A percentile compares a stretch with the other conserved stretches of the same genome.
Conservation (phyloP, 2,329 filamentous ascomycete species). For the Magnaporthiopsis incrustans region DNA sequence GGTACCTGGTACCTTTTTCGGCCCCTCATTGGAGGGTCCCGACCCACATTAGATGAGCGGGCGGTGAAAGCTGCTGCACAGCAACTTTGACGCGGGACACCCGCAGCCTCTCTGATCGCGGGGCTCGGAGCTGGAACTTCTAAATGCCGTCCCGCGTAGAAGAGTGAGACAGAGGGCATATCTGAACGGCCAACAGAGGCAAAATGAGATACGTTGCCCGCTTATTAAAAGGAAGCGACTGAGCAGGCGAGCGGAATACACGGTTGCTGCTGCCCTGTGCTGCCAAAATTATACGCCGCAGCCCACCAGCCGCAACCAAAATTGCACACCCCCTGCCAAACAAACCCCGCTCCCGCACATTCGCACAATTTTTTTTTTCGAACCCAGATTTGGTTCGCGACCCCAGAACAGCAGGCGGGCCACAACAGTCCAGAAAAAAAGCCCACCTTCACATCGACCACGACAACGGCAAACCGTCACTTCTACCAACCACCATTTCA, state of each 20-base stretch:
- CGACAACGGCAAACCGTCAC: background rate
- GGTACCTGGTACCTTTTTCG: background rate
- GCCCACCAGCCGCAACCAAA: background rate
- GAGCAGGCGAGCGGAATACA: too few relatives aligned
- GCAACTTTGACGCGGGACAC: background rate
- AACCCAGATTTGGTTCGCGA: conserved; percentile 12
- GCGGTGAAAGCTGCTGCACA: background rate
- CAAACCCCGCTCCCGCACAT: background rate
- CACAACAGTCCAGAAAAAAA: background rate
- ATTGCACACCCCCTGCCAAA: background rate
- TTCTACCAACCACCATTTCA: background rate
- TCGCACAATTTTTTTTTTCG: conserved; percentile 10
- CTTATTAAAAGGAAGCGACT: too few relatives aligned
- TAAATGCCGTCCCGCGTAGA: conserved; percentile 3
- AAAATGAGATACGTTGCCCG: too few relatives aligned
- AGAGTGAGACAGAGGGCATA: background rate
- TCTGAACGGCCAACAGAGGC: too few relatives aligned
- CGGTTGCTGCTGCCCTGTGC: background rate
- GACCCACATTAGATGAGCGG: background rate
- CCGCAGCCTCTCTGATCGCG: background rate
- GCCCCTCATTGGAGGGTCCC: background rate
- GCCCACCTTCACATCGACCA: too few relatives aligned
- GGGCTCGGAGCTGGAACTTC: conserved; percentile 9
- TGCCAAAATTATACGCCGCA: background rate
- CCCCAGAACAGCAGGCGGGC: background rate